phyloP scores from a whole-genome alignment of 305 asterid genomes.

The Fraxinus ornus region DNA sequence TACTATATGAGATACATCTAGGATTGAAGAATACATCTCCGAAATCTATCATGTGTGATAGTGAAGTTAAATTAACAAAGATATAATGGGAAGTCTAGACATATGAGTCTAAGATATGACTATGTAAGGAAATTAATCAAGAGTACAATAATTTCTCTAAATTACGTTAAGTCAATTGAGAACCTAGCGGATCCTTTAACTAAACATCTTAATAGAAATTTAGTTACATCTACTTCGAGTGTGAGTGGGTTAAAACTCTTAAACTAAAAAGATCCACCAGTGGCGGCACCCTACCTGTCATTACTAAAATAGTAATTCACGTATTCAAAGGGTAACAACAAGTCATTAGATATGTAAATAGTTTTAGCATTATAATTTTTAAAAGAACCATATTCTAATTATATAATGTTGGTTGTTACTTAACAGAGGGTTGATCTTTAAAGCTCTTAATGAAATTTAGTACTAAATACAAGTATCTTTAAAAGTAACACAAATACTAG shows the following conservation, averaged over 20 bases:
- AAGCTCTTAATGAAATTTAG: not conserved
- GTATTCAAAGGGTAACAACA: not conserved
- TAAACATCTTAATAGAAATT: not conserved
- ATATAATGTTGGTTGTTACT: not conserved
- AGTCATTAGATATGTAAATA: not conserved
- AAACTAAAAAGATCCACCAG: not conserved
- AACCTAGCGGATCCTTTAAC: not conserved
- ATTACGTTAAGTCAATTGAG: no score
- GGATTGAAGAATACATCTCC: no score
- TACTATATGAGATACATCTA: no score
- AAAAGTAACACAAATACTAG: not conserved
- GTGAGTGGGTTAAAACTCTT: not conserved
- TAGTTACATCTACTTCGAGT: not conserved
- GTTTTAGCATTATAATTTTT: not conserved
- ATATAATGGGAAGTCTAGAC: no score
- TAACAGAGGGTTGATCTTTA: not conserved
- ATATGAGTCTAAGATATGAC: not conserved
- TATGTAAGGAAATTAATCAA: not conserved
- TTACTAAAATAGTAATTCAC: not conserved
- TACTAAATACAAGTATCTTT: not conserved
- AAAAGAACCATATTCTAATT: not conserved
- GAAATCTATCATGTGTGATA: no score
- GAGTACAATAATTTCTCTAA: not conserved
- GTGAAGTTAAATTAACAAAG: no score
- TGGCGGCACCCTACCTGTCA: not conserved